These are phyloP conservation scores for Rhizophagus sp. DNA, from an alignment of 192 early-diverging fungal genomes.

Conservation along the genomic window DNA sequence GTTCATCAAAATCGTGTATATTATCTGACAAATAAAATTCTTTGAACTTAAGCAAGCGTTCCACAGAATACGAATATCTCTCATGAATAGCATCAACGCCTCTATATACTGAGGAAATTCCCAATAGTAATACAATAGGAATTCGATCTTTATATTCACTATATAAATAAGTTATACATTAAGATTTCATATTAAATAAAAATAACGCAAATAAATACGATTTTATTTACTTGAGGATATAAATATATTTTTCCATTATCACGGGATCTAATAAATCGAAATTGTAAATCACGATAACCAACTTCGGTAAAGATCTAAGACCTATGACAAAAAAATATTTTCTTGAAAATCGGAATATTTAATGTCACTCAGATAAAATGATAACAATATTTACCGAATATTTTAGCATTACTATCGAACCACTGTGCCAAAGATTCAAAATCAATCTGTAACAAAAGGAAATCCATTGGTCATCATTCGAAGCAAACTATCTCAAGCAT, in stretches of 20 bases:
- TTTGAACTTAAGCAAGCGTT: conserved; percentile 73
- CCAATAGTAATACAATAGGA: conserved; percentile 80
- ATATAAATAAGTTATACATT: not conserved
- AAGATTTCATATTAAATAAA: not conserved
- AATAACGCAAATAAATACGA: not conserved
- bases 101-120: conserved; percentile 76
- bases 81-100: conserved; percentile 75
- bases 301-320: conserved; percentile 28
- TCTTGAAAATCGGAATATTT: not conserved
- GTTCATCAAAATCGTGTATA: conserved; percentile 65
- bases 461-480: not conserved
- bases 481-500: not conserved
- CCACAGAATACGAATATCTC: conserved; percentile 68
- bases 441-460: not conserved
- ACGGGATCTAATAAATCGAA: conserved; percentile 80
- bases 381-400: not conserved
- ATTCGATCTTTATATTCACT: conserved; percentile 70
- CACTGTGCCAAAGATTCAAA: not conserved
- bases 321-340: not conserved
- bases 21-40: conserved; percentile 81
- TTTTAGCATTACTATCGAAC: not conserved
- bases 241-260: conserved; percentile 75
- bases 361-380: not conserved
- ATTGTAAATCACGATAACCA: conserved; percentile 83
- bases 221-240: conserved; percentile 58